Percentiles rank a stretch among this genome's conserved stretches.
phyloP scores from a whole-genome alignment of 306 rosid species.

The Cicer pinnatifidum region DNA sequence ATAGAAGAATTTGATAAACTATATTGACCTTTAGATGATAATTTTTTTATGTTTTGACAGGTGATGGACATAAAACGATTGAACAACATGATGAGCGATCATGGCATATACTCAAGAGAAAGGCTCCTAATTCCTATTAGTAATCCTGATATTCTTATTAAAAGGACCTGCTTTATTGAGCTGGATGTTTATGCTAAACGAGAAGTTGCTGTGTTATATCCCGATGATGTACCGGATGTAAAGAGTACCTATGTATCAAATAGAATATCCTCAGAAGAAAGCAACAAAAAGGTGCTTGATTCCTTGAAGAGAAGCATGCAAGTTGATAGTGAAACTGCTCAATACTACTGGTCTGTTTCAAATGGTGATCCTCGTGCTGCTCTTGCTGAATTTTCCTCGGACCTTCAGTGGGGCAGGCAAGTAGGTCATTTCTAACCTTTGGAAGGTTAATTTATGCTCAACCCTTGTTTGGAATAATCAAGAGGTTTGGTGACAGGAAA shows the following conservation, averaged over 20 bases:
- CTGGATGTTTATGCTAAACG: slow-evolving; percentile 78
- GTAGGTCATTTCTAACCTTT: slow-evolving; percentile 49
- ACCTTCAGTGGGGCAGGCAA: slow-evolving; percentile 80
- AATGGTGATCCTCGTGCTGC: slow-evolving; percentile 93
- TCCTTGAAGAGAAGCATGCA: slow-evolving; percentile 89
- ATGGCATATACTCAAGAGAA: slow-evolving; percentile 93
- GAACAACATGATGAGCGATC: slow-evolving; percentile 98
- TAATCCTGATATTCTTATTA: slow-evolving; percentile 60
- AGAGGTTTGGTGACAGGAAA: slow-evolving; percentile 5
- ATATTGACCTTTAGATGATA: not conserved
- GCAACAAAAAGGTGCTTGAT: slow-evolving; percentile 69
- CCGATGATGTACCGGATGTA: slow-evolving; percentile 60
- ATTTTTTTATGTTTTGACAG: slow-evolving; percentile 48
- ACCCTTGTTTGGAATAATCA: slow-evolving; percentile 24
- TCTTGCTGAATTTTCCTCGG: slow-evolving; percentile 73
- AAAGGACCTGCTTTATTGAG: slow-evolving; percentile 76
- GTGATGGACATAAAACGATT: slow-evolving; percentile 83
- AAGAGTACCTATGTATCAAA: slow-evolving; percentile 37
- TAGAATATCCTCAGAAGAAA: slow-evolving; percentile 56
- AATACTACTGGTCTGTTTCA: slow-evolving; percentile 78
- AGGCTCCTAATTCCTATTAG: slow-evolving; percentile 83
- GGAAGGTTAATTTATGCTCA: not conserved
- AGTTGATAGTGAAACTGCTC: slow-evolving; percentile 86
- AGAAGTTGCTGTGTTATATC: slow-evolving; percentile 87
- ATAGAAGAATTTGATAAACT: not conserved